A percentile compares a stretch with the other conserved stretches of the same genome.
These are phyloP conservation scores for Botryosphaeria dothidea DNA, from an alignment of 2,329 filamentous ascomycete species.

Conservation along the genomic window DNA sequence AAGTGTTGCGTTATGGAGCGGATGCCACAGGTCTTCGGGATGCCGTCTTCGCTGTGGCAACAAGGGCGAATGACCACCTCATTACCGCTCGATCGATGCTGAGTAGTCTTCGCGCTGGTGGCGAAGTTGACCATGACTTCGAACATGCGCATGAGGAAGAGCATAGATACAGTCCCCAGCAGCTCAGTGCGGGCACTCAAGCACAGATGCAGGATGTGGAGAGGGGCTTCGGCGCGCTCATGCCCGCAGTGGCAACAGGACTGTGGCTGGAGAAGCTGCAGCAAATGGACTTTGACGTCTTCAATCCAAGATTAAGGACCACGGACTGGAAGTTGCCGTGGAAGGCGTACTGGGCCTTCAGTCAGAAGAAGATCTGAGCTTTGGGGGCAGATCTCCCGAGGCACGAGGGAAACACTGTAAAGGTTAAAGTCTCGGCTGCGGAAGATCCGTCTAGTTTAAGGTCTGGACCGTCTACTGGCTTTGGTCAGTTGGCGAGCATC, in stretches of 20 bases:
- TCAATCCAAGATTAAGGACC: constrained; percentile 62
- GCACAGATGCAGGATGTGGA: constrained; percentile 56
- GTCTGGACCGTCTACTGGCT: neutral
- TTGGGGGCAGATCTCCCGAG: neutral
- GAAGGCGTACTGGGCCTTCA: constrained; percentile 67
- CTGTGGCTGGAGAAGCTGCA: constrained; percentile 80
- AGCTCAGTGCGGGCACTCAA: constrained; percentile 37
- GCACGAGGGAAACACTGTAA: neutral
- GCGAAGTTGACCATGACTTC: constrained; percentile 80
- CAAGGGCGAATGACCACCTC: constrained; percentile 90
- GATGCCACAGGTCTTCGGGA: constrained; percentile 81
- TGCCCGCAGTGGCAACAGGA: constrained; percentile 76
- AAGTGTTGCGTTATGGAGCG: constrained; percentile 79
- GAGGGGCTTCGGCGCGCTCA: constrained; percentile 73
- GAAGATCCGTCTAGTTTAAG: neutral
- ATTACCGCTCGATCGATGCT: constrained; percentile 94
- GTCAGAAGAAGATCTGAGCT: constrained; percentile 51
- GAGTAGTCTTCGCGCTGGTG: constrained; percentile 71
- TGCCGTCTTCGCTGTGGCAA: constrained; percentile 89
- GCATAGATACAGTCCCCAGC: constrained; percentile 49
- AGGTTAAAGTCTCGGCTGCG: neutral
- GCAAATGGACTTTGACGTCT: constrained; percentile 80
- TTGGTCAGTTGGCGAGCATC: too few relatives aligned
- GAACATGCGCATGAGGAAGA: constrained; percentile 82
- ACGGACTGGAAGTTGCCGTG: constrained; percentile 85